phyloP scores from a whole-genome alignment of 345 rosid genomes.

The Melaleuca alternifolia region DNA sequence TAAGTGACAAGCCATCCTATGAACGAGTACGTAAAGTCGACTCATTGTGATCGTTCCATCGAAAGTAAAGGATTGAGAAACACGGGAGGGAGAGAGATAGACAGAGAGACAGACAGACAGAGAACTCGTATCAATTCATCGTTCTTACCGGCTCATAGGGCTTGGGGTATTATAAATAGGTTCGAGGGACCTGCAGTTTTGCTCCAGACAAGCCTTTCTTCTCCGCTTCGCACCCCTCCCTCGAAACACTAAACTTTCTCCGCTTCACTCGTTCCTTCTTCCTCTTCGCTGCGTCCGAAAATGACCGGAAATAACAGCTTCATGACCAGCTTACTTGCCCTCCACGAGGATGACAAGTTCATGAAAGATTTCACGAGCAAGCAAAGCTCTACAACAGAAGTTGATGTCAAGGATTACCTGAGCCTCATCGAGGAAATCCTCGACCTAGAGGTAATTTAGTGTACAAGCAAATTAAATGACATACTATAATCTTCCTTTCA shows the following conservation, averaged over 20 bases:
- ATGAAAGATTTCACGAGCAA: neutral
- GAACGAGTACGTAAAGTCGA: too few species aligned
- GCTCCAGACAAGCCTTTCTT: neutral
- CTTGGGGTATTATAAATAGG: neutral
- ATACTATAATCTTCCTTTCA: too few species aligned
- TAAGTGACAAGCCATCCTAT: too few species aligned
- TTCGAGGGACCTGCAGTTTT: neutral
- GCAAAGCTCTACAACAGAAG: accelerated
- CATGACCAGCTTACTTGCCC: neutral
- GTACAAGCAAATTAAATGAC: neutral
- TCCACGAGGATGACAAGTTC: neutral
- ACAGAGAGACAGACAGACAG: too few species aligned
- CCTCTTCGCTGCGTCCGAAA: neutral
- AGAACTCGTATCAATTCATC: too few species aligned
- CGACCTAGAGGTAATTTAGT: neutral
- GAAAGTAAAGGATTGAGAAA: too few species aligned
- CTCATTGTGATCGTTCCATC: too few species aligned
- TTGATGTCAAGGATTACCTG: neutral
- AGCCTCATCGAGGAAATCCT: neutral
- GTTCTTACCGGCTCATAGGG: neutral
- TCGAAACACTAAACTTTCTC: neutral
- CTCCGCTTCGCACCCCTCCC: neutral
- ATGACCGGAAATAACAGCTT: neutral
- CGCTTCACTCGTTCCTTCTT: neutral
- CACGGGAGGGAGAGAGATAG: too few species aligned